Evolutionary conservation across 306 rosid genomes (phyloP).

Genomic region (Pyrus bretschneideri): DNA sequence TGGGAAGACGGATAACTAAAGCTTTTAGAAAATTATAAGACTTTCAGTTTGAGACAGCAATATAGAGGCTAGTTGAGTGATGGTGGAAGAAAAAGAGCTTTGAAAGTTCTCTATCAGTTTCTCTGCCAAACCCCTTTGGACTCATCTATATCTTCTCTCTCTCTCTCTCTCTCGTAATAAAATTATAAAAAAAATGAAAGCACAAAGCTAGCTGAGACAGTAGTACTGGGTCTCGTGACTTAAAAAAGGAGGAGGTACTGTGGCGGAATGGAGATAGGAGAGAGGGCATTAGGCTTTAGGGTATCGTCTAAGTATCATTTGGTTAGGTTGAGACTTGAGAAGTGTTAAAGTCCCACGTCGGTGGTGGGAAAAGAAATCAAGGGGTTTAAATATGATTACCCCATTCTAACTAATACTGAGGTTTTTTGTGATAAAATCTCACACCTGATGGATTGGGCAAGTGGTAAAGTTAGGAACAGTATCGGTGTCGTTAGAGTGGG

Average conservation of each 20-base stretch:
- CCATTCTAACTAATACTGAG: too few relatives aligned
- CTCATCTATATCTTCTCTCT: constrained; percentile 29
- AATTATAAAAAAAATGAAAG: constrained; percentile 28
- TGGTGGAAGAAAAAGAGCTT: constrained; percentile 90
- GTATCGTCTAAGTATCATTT: constrained; percentile 25
- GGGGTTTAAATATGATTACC: too few relatives aligned
- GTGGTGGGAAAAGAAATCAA: too few relatives aligned
- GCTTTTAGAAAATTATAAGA: constrained; percentile 36
- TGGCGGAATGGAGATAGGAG: neutral
- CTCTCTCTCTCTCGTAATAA: constrained; percentile 5
- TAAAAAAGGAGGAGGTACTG: constrained; percentile 35
- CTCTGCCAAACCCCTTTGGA: constrained; percentile 63
- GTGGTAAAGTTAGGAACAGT: too few relatives aligned
- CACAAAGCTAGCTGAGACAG: constrained; percentile 44
- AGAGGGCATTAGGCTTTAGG: constrained; percentile 13
- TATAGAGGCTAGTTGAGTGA: constrained; percentile 76
- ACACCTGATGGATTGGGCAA: too few relatives aligned
- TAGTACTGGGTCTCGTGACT: constrained; percentile 77
- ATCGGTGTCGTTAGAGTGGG: too few relatives aligned
- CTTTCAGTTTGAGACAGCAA: constrained; percentile 90
- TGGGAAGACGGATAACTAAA: constrained; percentile 17
- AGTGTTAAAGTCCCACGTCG: too few relatives aligned
- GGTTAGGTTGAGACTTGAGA: constrained; percentile 42
- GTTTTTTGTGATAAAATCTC: too few relatives aligned
- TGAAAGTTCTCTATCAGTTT: constrained; percentile 99